Conservation (phyloP, 306 rosid genomes). For the Prunus mume region DNA sequence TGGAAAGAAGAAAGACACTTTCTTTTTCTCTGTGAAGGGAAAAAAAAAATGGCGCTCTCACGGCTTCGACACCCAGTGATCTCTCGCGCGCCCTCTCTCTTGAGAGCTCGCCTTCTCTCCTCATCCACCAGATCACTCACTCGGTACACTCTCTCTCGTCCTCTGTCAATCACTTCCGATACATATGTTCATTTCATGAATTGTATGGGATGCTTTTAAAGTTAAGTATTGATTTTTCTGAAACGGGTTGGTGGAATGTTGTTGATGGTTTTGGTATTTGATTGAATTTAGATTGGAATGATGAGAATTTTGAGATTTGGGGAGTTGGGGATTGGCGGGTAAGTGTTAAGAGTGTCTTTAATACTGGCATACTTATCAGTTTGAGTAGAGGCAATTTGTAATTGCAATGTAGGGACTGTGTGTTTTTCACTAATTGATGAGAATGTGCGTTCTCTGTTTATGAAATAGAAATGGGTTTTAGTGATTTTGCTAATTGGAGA, state of each 20-base stretch:
- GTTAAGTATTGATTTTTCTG: not conserved
- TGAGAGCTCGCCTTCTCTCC: conserved; percentile 56
- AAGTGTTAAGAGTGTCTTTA: not conserved
- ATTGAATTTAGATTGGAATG: conserved; percentile 12
- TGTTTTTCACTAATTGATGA: not conserved
- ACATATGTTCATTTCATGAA: not conserved
- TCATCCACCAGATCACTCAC: conserved; percentile 57
- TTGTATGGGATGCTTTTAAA: not conserved
- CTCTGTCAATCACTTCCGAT: not conserved
- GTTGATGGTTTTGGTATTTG: not conserved
- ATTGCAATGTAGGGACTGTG: not conserved
- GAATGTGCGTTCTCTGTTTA: not conserved
- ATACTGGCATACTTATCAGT: not conserved
- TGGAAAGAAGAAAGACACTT: not conserved
- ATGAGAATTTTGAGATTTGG: conserved; percentile 1
- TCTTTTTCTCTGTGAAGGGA: not conserved
- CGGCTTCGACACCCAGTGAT: conserved; percentile 81
- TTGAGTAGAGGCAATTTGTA: not conserved
- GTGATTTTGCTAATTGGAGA: not conserved
- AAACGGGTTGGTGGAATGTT: conserved; percentile 2
- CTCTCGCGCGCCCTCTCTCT: conserved; percentile 47
- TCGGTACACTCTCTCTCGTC: conserved; percentile 37
- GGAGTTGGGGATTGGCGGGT: not conserved
- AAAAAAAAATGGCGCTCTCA: conserved; percentile 61
- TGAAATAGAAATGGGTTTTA: not conserved